Percentiles rank a stretch among this genome's conserved stretches.
Evolutionary conservation across 441 rosid species (phyloP).

Genomic region (Jatropha podagrica): DNA sequence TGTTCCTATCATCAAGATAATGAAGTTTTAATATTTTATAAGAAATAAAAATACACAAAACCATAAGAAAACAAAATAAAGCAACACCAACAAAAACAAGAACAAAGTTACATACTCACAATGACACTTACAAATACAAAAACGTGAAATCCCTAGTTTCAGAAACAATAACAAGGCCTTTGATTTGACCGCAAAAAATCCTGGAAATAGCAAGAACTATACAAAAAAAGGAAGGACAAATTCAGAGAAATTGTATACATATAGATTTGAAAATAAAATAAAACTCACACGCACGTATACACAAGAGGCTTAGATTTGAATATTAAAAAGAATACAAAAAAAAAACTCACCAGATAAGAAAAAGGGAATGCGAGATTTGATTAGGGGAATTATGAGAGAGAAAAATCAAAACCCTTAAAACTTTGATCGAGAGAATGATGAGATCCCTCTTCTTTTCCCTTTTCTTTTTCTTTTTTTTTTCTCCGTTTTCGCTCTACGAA

Average conservation of each 20-base stretch:
- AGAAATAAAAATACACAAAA: not conserved
- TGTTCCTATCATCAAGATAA: not conserved
- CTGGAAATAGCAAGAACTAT: not conserved
- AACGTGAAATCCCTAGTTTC: not conserved
- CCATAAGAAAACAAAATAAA: not conserved
- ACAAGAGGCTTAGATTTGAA: not conserved
- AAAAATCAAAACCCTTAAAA: conserved; percentile 5
- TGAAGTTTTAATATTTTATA: not conserved
- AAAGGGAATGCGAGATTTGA: not conserved
- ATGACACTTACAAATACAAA: conserved; percentile 16
- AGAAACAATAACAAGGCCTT: not conserved
- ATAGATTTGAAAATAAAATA: no score
- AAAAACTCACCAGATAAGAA: not conserved
- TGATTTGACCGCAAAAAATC: not conserved
- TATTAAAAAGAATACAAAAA: not conserved
- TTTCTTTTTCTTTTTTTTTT: not conserved
- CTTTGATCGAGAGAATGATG: not conserved
- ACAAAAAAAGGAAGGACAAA: not conserved
- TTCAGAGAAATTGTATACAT: not conserved
- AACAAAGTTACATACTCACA: no score
- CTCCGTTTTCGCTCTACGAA: not conserved
- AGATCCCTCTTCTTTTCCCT: not conserved
- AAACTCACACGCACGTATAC: no score
- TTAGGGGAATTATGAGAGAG: conserved; percentile 1
- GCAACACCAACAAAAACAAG: not conserved